Conservation (phyloP, 2,329 filamentous ascomycete species). For the Calonectria crousiana region DNA sequence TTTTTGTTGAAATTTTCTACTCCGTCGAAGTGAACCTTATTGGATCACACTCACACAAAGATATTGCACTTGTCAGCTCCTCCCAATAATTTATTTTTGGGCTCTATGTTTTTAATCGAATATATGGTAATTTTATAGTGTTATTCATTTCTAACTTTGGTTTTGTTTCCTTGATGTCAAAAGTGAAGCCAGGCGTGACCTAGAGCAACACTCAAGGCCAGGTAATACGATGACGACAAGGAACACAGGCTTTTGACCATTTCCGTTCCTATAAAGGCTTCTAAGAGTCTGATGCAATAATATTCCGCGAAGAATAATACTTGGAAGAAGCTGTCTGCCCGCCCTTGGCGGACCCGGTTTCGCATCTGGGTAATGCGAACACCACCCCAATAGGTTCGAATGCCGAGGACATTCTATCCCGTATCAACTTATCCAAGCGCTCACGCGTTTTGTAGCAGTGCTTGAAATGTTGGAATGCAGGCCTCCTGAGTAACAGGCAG, state of each 20-base stretch:
- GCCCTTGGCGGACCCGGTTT: not conserved
- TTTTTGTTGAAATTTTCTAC: not conserved
- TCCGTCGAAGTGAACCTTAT: not conserved
- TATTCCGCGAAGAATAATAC: not conserved
- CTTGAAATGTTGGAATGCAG: not conserved
- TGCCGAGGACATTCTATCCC: rapidly evolving
- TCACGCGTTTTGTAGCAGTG: not conserved
- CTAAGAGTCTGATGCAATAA: not conserved
- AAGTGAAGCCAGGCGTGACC: too few species aligned
- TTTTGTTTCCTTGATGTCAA: too few species aligned
- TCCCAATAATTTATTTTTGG: too few species aligned
- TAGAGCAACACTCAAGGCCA: not conserved
- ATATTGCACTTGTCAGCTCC: not conserved
- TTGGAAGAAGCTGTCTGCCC: not conserved
- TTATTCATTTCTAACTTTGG: not conserved
- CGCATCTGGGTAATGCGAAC: not conserved
- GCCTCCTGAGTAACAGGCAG: not conserved
- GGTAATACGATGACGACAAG: not conserved
- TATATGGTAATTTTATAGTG: not conserved
- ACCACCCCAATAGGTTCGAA: not conserved
- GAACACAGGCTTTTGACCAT: not conserved
- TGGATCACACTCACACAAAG: not conserved
- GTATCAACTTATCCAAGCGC: not conserved
- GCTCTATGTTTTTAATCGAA: not conserved
- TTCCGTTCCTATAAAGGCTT: not conserved